phyloP scores from a whole-genome alignment of 2,329 filamentous ascomycete species.

The Bimuria novae-zelandiae region DNA sequence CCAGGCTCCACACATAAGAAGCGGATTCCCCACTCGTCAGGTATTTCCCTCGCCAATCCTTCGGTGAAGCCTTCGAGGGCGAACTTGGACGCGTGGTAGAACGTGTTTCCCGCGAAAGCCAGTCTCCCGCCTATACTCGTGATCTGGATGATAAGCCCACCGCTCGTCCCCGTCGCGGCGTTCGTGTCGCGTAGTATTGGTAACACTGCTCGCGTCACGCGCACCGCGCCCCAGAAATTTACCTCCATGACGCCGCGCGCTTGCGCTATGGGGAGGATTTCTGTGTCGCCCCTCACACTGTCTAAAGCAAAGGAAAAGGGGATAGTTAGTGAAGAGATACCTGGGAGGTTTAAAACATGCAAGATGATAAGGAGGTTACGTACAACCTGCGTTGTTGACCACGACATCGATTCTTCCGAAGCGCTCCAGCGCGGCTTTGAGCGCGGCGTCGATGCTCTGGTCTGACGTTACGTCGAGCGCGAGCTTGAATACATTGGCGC shows the following conservation, averaged over 20 bases:
- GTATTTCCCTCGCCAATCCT: conserved; percentile 51
- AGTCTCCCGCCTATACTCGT: conserved; percentile 22
- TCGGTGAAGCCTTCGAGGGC: conserved; percentile 53
- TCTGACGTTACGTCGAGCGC: conserved; percentile 55
- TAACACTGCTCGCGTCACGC: conserved; percentile 47
- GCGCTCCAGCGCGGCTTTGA: conserved; percentile 63
- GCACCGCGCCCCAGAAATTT: conserved; percentile 51
- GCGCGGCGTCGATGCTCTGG: conserved; percentile 42
- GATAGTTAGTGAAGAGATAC: too few species aligned
- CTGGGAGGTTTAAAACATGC: too few species aligned
- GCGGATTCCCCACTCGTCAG: conserved; percentile 39
- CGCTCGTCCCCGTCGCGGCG: conserved; percentile 16
- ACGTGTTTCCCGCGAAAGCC: conserved; percentile 27
- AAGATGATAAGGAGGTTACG: too few species aligned
- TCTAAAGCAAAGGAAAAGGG: too few species aligned
- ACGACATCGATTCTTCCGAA: conserved; percentile 67
- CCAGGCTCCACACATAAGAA: conserved; percentile 52
- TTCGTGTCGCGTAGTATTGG: conserved; percentile 47
- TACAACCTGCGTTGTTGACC: conserved; percentile 54
- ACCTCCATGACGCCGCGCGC: conserved; percentile 48
- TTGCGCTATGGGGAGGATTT: conserved; percentile 40
- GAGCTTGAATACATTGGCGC: conserved; percentile 51
- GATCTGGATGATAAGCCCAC: conserved; percentile 19
- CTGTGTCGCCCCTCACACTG: conserved; percentile 37
- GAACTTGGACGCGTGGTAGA: conserved; percentile 32